These are phyloP conservation scores for Pezicula radicicola DNA, from an alignment of 2,329 filamentous ascomycete species.

Conservation along the genomic window DNA sequence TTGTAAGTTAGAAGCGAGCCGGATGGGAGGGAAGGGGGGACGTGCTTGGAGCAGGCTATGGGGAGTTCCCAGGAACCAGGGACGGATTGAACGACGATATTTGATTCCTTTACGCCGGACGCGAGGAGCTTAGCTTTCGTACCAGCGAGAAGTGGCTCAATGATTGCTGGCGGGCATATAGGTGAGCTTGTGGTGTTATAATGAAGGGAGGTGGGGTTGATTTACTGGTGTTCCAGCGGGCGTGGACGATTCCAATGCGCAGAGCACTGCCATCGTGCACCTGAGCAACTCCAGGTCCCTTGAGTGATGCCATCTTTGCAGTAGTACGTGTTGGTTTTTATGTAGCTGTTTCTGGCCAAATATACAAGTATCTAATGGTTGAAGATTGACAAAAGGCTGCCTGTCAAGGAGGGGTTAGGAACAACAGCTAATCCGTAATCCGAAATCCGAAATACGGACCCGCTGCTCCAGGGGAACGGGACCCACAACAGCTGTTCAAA, in stretches of 20 bases:
- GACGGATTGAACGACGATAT: conserved; percentile 86
- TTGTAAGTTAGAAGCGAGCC: background rate
- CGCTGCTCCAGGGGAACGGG: too few relatives aligned
- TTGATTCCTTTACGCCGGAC: conserved; percentile 79
- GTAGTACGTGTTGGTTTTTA: too few relatives aligned
- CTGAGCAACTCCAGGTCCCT: conserved; percentile 61
- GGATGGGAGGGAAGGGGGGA: background rate
- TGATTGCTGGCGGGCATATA: conserved; percentile 56
- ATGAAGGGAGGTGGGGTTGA: background rate
- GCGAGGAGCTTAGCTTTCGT: conserved; percentile 73
- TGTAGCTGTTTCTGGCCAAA: too few relatives aligned
- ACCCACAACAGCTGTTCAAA: too few relatives aligned
- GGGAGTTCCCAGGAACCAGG: conserved; percentile 95
- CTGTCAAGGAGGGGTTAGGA: too few relatives aligned
- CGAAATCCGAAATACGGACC: too few relatives aligned
- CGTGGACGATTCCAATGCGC: conserved; percentile 92
- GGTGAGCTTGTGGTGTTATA: background rate
- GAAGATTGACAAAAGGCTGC: too few relatives aligned
- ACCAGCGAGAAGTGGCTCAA: conserved; percentile 79
- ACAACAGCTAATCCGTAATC: too few relatives aligned
- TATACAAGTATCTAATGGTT: too few relatives aligned
- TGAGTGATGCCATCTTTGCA: conserved; percentile 32
- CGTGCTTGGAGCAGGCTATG: conserved; percentile 62
- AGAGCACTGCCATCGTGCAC: conserved; percentile 67
- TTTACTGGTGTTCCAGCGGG: conserved; percentile 74